A percentile compares a stretch with the other conserved stretches of the same genome.
Evolutionary conservation across 371 early-diverging fungal genomes (phyloP).

Genomic region (Blyttiomyces sp.): DNA sequence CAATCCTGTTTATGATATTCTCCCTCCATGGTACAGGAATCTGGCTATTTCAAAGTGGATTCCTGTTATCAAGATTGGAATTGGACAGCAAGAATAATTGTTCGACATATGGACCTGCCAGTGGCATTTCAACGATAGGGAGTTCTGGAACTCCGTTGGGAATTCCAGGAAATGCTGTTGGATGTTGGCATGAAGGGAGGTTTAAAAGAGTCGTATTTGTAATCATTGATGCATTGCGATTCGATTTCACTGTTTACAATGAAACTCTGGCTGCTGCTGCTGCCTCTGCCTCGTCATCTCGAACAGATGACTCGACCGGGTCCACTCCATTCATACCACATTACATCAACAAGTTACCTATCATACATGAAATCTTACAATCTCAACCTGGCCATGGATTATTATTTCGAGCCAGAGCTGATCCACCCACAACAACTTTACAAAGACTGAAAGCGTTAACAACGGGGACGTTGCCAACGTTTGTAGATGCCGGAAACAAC

Average conservation of each 20-base stretch:
- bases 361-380: conserved; percentile 53
- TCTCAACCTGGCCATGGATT: conserved; percentile 61
- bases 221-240: conserved; percentile 88
- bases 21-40: not conserved
- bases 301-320: conserved; percentile 12
- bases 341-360: conserved; percentile 75
- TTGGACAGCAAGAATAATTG: not conserved
- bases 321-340: conserved; percentile 32
- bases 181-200: conserved; percentile 37
- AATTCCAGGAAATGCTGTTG: not conserved
- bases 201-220: conserved; percentile 71
- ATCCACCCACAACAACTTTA: conserved; percentile 96
- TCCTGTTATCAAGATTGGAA: not conserved
- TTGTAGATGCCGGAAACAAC: conserved; percentile 91
- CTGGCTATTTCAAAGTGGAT: not conserved
- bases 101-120: not conserved
- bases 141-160: not conserved
- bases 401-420: conserved; percentile 82
- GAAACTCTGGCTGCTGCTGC: conserved; percentile 15
- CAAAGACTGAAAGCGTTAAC: conserved; percentile 91
- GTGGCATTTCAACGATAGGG: not conserved
- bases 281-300: conserved; percentile 39
- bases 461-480: conserved; percentile 87
- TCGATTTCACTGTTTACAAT: conserved; percentile 64
- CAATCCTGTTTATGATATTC: not conserved